Conservation (phyloP, 176 grass and related monocot species). For the Echinochloa phyllopogon region DNA sequence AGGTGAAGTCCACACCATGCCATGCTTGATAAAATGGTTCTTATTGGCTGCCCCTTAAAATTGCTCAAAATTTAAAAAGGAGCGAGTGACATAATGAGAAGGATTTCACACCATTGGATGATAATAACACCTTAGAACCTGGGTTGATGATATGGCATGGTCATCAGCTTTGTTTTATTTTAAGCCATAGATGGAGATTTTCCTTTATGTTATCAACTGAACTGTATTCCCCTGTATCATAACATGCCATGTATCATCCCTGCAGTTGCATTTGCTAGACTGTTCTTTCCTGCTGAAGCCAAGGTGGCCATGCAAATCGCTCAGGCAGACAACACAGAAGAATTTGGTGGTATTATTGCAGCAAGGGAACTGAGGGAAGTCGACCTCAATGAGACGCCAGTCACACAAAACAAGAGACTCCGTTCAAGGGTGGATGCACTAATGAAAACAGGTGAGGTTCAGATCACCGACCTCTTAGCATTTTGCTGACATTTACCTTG, state of each 20-base stretch:
- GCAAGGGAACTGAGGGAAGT: constrained; percentile 86
- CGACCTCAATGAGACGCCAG: constrained; percentile 91
- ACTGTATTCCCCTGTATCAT: constrained; percentile 2
- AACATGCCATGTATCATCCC: constrained; percentile 19
- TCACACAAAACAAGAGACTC: constrained; percentile 80
- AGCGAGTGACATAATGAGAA: not conserved
- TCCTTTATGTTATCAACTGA: not conserved
- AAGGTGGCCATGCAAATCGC: constrained; percentile 96
- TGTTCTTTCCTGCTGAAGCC: constrained; percentile 94
- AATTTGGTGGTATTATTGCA: constrained; percentile 60
- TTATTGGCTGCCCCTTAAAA: not conserved
- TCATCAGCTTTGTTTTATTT: not conserved
- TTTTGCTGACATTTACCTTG: constrained; percentile 2
- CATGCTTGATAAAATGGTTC: constrained; percentile 24
- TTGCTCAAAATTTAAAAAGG: constrained; percentile 8
- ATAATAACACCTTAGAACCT: not conserved
- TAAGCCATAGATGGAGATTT: not conserved
- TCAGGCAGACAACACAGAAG: constrained; percentile 72
- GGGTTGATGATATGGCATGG: not conserved
- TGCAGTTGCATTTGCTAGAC: constrained; percentile 89
- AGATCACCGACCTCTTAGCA: not conserved
- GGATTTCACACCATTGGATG: not conserved
- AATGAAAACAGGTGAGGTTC: constrained; percentile 76
- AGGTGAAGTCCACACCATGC: constrained; percentile 56
- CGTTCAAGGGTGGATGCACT: constrained; percentile 79